Conservation (phyloP, 2,329 filamentous ascomycete genomes). For the Lizonia empirigonia region DNA sequence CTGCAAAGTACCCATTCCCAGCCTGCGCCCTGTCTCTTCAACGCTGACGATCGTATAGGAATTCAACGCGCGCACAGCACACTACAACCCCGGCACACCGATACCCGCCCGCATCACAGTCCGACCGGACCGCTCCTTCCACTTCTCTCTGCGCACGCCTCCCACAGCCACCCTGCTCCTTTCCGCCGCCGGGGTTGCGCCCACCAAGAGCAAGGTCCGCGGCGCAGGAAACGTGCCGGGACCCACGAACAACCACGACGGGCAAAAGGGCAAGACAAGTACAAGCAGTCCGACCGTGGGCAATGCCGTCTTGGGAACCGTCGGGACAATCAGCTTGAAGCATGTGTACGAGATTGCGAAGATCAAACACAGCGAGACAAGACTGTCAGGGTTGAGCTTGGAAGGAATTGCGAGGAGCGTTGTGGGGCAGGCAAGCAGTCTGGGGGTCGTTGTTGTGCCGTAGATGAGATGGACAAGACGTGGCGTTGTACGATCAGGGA, state of each 20-base stretch:
- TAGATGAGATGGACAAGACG: constrained; percentile 22
- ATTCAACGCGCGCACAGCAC: constrained; percentile 92
- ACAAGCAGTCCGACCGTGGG: constrained; percentile 41
- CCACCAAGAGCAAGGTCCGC: constrained; percentile 75
- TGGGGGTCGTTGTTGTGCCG: constrained; percentile 57
- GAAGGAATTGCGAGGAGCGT: constrained; percentile 82
- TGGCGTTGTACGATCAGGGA: neutral
- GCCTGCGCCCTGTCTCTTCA: neutral
- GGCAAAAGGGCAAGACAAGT: constrained; percentile 46
- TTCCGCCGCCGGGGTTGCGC: constrained; percentile 76
- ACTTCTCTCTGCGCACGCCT: constrained; percentile 91
- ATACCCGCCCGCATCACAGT: constrained; percentile 91
- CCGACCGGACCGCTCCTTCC: constrained; percentile 89
- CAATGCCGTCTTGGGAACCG: constrained; percentile 73
- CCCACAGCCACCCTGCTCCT: constrained; percentile 91
- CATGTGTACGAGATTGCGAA: constrained; percentile 97
- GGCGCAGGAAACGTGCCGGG: constrained; percentile 67
- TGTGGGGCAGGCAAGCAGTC: constrained; percentile 57
- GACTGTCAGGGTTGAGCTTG: constrained; percentile 72
- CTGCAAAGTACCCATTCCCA: constrained; percentile 74
- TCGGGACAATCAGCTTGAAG: constrained; percentile 90
- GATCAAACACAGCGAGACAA: constrained; percentile 72
- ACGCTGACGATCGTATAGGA: constrained; percentile 63
- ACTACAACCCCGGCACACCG: constrained; percentile 81
- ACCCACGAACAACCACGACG: constrained; percentile 49